Evolutionary conservation across 805 yeast species (phyloP).

Genomic region (Lachancea dasiensis): DNA sequence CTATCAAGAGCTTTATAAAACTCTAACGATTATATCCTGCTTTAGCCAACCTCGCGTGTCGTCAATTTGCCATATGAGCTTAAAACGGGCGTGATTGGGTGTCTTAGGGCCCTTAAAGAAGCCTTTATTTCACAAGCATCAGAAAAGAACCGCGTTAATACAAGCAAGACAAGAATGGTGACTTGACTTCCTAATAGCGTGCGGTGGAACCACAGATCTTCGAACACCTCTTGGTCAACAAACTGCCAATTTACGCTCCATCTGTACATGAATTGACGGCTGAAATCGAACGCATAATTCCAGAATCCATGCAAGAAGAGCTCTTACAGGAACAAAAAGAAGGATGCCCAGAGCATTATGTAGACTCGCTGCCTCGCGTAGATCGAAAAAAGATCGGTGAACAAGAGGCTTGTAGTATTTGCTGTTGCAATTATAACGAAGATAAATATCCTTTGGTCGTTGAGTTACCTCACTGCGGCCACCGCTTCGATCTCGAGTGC

Average conservation of each 20-base stretch:
- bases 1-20: no score
- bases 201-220: conserved; percentile 48
- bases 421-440: conserved; percentile 64
- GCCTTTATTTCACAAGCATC: background rate
- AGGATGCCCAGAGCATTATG: conserved; percentile 58
- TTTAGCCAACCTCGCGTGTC: no score
- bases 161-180: conserved; percentile 38
- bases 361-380: conserved; percentile 76
- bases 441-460: conserved; percentile 80
- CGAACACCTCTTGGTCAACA: conserved; percentile 52
- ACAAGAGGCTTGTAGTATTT: conserved; percentile 75
- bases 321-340: conserved; percentile 25
- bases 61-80: no score
- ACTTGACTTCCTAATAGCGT: conserved; percentile 50
- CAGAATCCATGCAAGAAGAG: conserved; percentile 24
- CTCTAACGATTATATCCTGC: no score
- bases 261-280: conserved; percentile 63
- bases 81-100: conserved; percentile 10
- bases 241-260: conserved; percentile 96
- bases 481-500: conserved; percentile 83
- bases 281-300: conserved; percentile 65
- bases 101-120: conserved; percentile 5
- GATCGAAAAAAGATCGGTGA: conserved; percentile 36
- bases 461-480: conserved; percentile 67
- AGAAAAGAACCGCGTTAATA: conserved; percentile 3